phyloP scores from a whole-genome alignment of 495 filamentous ascomycete species.

The Elasticomyces elasticus region DNA sequence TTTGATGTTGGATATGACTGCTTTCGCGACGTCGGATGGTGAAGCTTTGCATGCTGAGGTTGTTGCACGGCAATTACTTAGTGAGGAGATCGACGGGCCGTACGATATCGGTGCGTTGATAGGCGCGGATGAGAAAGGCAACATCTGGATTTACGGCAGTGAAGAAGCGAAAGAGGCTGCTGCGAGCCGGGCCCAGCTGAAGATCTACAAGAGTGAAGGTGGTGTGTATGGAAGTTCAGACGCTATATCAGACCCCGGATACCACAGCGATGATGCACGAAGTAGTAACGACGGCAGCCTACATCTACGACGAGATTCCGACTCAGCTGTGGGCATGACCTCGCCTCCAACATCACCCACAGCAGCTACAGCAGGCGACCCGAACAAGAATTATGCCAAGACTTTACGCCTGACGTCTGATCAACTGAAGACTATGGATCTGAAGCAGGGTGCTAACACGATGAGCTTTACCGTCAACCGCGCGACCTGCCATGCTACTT shows the following conservation, averaged over 20 bases:
- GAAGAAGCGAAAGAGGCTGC: constrained; percentile 86
- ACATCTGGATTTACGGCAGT: constrained; percentile 97
- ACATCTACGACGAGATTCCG: constrained; percentile 34
- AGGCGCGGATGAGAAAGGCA: constrained; percentile 86
- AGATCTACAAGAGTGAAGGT: constrained; percentile 38
- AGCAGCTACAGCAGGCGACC: constrained; percentile 46
- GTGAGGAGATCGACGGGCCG: constrained; percentile 85
- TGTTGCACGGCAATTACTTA: constrained; percentile 87
- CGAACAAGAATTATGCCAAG: constrained; percentile 84
- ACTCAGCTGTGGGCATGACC: constrained; percentile 50
- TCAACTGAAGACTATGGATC: constrained; percentile 75
- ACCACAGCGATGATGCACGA: constrained; percentile 71
- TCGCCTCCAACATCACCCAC: constrained; percentile 74
- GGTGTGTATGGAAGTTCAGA: constrained; percentile 51
- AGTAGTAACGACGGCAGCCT: constrained; percentile 29
- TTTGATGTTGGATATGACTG: constrained; percentile 96
- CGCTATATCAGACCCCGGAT: constrained; percentile 83
- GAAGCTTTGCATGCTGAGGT: constrained; percentile 85
- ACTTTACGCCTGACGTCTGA: constrained; percentile 93
- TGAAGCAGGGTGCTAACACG: constrained; percentile 75
- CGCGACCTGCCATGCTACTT: constrained; percentile 79
- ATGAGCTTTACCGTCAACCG: constrained; percentile 96
- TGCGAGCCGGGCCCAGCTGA: constrained; percentile 39
- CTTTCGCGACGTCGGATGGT: constrained; percentile 86
- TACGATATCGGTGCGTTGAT: constrained; percentile 96